These are phyloP conservation scores for Lepidium campestre DNA, from an alignment of 441 rosid species.

Conservation along the genomic window DNA sequence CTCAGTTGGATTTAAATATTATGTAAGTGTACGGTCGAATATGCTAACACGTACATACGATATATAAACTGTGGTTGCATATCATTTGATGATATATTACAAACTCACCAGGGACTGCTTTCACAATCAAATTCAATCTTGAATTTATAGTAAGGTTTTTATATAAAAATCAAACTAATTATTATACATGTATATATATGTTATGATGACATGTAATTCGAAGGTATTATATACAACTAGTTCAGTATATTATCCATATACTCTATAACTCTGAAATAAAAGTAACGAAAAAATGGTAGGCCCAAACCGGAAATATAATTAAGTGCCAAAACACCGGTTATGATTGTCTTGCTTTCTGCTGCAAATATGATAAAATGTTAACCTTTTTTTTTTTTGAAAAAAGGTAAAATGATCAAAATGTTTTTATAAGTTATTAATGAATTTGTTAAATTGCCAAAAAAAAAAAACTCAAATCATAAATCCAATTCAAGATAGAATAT, in stretches of 20 bases:
- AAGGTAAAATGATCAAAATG: not conserved
- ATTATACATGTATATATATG: not conserved
- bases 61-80: not conserved
- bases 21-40: conserved; percentile 11
- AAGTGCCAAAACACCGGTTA: not conserved
- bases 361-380: not conserved
- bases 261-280: too few relatives aligned
- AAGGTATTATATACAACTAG: not conserved
- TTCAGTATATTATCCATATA: not conserved
- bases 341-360: conserved; percentile 15
- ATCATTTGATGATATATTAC: not conserved
- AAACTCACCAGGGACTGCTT: not conserved
- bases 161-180: not conserved
- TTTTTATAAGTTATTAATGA: not conserved
- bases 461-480: too few relatives aligned
- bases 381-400: too few relatives aligned
- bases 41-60: conserved; percentile 18
- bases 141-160: not conserved
- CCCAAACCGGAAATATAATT: not conserved
- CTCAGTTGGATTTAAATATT: not conserved
- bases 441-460: too few relatives aligned
- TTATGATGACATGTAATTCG: not conserved
- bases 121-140: not conserved
- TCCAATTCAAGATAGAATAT: too few relatives aligned
- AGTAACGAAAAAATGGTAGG: too few relatives aligned